Percentiles rank a stretch among this genome's conserved stretches.
Evolutionary conservation across 495 filamentous ascomycete species (phyloP).

Genomic region (Trichoderma erinaceum): DNA sequence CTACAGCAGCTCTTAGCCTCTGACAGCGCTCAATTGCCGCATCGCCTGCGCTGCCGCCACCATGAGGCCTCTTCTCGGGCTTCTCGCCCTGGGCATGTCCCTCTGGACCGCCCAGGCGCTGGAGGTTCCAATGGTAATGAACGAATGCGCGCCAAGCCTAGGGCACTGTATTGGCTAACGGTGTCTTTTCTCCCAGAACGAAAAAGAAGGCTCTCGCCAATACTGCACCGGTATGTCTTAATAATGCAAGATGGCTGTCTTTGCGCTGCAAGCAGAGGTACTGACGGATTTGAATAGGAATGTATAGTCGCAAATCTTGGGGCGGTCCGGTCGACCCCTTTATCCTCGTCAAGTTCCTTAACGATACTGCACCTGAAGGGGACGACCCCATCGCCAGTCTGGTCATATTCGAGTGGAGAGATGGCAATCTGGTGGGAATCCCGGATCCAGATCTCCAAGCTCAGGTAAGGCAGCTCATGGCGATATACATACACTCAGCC

Average conservation of each 20-base stretch:
- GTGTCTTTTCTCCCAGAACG: conserved; percentile 45
- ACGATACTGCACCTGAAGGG: conserved; percentile 45
- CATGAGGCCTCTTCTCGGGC: conserved; percentile 49
- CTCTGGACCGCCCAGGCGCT: conserved; percentile 51
- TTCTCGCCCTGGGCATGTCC: conserved; percentile 47
- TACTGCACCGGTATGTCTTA: conserved; percentile 60
- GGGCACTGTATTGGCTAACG: conserved; percentile 12
- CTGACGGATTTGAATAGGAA: conserved; percentile 46
- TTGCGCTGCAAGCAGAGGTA: neutral
- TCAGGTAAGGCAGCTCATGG: conserved; percentile 21
- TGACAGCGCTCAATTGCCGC: neutral
- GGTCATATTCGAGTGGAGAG: conserved; percentile 90
- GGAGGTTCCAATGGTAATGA: conserved; percentile 45
- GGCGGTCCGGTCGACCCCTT: conserved; percentile 82
- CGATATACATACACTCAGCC: neutral
- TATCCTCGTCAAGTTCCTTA: conserved; percentile 76
- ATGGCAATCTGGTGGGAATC: conserved; percentile 73
- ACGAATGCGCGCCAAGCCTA: neutral
- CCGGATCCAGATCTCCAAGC: conserved; percentile 25
- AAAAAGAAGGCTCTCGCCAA: conserved; percentile 70
- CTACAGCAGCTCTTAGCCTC: neutral
- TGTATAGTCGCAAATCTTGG: conserved; percentile 91
- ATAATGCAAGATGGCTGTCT: conserved; percentile 17
- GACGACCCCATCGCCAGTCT: conserved; percentile 76
- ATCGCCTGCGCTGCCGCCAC: conserved; percentile 25